phyloP scores from a whole-genome alignment of 305 asterid genomes.

The Caryopteris hybrid region DNA sequence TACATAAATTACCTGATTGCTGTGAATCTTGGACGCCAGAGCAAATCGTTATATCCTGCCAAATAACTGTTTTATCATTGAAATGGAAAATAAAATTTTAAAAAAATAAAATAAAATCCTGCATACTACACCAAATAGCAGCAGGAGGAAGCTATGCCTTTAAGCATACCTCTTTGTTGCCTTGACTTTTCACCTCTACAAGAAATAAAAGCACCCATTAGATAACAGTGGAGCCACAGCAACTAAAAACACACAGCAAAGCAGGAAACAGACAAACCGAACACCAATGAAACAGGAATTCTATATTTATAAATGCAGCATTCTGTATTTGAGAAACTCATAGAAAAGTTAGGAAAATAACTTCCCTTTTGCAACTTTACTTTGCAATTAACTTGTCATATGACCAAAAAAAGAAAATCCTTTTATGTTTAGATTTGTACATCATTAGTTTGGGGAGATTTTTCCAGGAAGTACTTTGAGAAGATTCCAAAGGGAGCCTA shows the following conservation, averaged over 20 bases:
- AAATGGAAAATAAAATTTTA: neutral
- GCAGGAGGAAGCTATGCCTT: constrained; percentile 1
- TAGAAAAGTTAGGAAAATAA: neutral
- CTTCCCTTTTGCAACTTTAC: neutral
- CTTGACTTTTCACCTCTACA: constrained; percentile 50
- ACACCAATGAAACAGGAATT: neutral
- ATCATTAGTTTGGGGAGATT: neutral
- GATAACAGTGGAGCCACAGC: constrained; percentile 2
- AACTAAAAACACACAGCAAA: constrained; percentile 8
- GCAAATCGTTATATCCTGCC: constrained; percentile 56
- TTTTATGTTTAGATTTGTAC: neutral
- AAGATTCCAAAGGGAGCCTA: neutral
- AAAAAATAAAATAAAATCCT: too few species aligned
- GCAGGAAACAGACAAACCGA: neutral
- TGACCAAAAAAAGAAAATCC: neutral
- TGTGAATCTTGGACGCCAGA: constrained; percentile 48
- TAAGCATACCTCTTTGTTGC: constrained; percentile 41
- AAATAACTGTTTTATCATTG: too few species aligned
- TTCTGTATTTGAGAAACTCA: neutral
- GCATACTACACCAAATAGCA: neutral
- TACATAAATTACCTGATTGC: constrained; percentile 46
- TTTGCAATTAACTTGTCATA: too few species aligned
- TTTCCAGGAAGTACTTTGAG: too few species aligned
- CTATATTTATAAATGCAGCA: neutral
- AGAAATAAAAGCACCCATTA: constrained; percentile 25